Conservation (phyloP, 2,329 filamentous ascomycete species). For the Xylaria sp. region DNA sequence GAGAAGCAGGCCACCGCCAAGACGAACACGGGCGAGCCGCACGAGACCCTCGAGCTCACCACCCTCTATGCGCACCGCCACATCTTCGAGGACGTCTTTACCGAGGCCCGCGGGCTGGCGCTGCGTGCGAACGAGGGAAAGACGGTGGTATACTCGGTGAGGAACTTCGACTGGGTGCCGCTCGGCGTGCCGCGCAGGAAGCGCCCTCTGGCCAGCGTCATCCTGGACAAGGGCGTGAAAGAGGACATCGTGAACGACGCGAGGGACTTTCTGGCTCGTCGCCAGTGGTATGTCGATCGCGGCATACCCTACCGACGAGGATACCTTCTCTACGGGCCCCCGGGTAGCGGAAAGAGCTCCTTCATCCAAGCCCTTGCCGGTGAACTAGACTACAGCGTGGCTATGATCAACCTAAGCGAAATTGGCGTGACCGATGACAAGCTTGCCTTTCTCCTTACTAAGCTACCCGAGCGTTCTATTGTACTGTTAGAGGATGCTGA, state of each 20-base stretch:
- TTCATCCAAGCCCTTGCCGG: conserved; percentile 96
- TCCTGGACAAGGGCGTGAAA: conserved; percentile 88
- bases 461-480: conserved; percentile 83
- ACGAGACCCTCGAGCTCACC: conserved; percentile 93
- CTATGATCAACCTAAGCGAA: conserved; percentile 91
- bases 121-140: conserved; percentile 87
- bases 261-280: conserved; percentile 80
- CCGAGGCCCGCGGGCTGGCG: conserved; percentile 84
- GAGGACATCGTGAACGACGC: conserved; percentile 84
- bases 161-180: conserved; percentile 84
- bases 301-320: conserved; percentile 92
- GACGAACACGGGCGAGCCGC: conserved; percentile 84
- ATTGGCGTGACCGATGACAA: conserved; percentile 90
- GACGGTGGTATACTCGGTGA: conserved; percentile 88
- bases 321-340: conserved; percentile 88
- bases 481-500: conserved; percentile 91
- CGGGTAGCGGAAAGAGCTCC: conserved; percentile 91
- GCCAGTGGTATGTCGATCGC: conserved; percentile 92
- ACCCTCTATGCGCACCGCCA: conserved; percentile 90
- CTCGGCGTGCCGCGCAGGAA: conserved; percentile 89
- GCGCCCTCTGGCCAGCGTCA: conserved; percentile 86
- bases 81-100: conserved; percentile 90
- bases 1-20: conserved; percentile 88
- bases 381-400: conserved; percentile 91
- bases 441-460: conserved; percentile 85